Percentiles rank a stretch among this genome's conserved stretches.
Evolutionary conservation across 495 filamentous ascomycete species (phyloP).

Genomic region (Talaromyces nanjingensis): DNA sequence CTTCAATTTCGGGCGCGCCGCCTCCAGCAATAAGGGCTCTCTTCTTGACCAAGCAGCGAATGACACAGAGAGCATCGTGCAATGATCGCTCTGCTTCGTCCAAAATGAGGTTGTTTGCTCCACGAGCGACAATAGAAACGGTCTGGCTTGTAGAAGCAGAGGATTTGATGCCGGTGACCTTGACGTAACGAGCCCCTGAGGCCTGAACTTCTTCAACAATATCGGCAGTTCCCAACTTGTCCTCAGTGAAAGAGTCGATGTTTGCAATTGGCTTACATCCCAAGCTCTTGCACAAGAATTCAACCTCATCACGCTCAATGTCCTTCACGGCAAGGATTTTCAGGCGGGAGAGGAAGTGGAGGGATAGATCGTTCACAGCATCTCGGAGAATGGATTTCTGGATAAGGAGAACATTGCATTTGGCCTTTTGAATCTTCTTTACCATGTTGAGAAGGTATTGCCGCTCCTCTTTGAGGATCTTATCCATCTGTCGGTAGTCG

Average conservation of each 20-base stretch:
- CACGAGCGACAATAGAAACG: slow-evolving; percentile 86
- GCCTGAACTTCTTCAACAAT: slow-evolving; percentile 87
- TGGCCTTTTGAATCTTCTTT: slow-evolving; percentile 99
- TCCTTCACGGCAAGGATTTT: slow-evolving; percentile 95
- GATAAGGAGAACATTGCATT: slow-evolving; percentile 97
- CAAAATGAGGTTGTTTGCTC: slow-evolving; percentile 88
- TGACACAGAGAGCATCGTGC: slow-evolving; percentile 95
- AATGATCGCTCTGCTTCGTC: slow-evolving; percentile 95
- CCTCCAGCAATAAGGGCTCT: slow-evolving; percentile 94
- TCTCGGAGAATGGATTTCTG: slow-evolving; percentile 98
- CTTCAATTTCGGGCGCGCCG: slow-evolving; percentile 92
- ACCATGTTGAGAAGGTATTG: slow-evolving; percentile 97
- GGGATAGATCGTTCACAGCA: slow-evolving; percentile 91
- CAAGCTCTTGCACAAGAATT: slow-evolving; percentile 96
- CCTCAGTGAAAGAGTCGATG: slow-evolving; percentile 96
- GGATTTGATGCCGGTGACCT: slow-evolving; percentile 82
- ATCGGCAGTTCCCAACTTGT: slow-evolving; percentile 95
- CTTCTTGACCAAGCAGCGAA: slow-evolving; percentile 98
- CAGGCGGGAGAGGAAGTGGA: slow-evolving; percentile 95
- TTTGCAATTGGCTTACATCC: slow-evolving; percentile 99
- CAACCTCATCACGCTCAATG: slow-evolving; percentile 96
- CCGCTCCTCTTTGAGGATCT: slow-evolving; percentile 98
- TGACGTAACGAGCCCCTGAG: slow-evolving; percentile 83
- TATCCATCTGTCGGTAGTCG: slow-evolving; percentile 99
- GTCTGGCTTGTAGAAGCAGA: slow-evolving; percentile 59